These are phyloP conservation scores for Saturnispora galanensis DNA, from an alignment of 805 yeast genomes.

Conservation along the genomic window DNA sequence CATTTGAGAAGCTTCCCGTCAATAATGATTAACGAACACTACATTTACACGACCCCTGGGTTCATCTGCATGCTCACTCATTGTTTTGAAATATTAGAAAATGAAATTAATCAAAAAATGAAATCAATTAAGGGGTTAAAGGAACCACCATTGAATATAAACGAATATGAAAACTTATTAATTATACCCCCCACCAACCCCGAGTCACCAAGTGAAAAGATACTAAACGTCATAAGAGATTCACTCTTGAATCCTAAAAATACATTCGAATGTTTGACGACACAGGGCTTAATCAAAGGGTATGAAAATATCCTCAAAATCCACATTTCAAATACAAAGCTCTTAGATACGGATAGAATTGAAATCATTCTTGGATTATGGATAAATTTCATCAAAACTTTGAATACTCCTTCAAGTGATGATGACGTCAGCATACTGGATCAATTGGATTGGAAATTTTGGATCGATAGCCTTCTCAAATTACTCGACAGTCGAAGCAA, in stretches of 20 bases:
- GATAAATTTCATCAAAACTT: conserved; percentile 18
- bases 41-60: conserved; percentile 33
- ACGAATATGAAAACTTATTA: neutral
- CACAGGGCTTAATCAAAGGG: conserved; percentile 15
- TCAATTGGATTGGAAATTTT: conserved; percentile 60
- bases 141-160: conserved; percentile 1
- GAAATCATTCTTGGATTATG: conserved; percentile 19
- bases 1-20: conserved; percentile 14
- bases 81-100: conserved; percentile 30
- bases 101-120: conserved; percentile 14
- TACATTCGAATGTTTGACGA: conserved; percentile 21
- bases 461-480: conserved; percentile 51
- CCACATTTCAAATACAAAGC: conserved; percentile 16
- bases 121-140: neutral
- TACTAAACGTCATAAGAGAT: conserved; percentile 30
- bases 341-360: conserved; percentile 18
- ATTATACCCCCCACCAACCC: conserved; percentile 9
- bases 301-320: conserved; percentile 20
- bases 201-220: conserved; percentile 23
- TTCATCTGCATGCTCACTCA: conserved; percentile 36
- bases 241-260: conserved; percentile 23
- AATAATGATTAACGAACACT: conserved; percentile 9
- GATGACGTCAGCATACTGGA: neutral
- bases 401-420: conserved; percentile 13
- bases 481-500: conserved; percentile 57